Percentiles rank a stretch among this genome's conserved stretches.
Evolutionary conservation across 2,329 filamentous ascomycete species (phyloP).

Genomic region (Daldinia eschscholtzii): DNA sequence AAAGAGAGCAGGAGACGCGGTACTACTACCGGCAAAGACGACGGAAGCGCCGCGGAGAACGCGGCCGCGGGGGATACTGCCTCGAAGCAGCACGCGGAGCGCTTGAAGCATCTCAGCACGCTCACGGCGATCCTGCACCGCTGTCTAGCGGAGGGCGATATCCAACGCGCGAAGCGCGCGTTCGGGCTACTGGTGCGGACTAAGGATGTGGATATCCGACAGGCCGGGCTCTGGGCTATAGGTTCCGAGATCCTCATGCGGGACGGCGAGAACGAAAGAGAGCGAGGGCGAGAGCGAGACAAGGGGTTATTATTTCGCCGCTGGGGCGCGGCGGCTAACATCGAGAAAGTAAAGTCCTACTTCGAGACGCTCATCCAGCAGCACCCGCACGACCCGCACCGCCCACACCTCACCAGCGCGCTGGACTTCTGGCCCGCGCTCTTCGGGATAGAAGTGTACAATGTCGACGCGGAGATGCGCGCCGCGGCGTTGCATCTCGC

Average conservation of each 20-base stretch:
- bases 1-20: slow-evolving; percentile 22
- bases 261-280: slow-evolving; percentile 51
- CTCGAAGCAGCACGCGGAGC: slow-evolving; percentile 51
- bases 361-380: slow-evolving; percentile 84
- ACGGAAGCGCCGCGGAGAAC: slow-evolving; percentile 23
- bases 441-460: slow-evolving; percentile 84
- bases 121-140: slow-evolving; percentile 78
- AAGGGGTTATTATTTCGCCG: slow-evolving; percentile 31
- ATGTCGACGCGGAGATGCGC: slow-evolving; percentile 72
- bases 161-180: slow-evolving; percentile 77
- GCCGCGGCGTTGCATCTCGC: slow-evolving; percentile 51
- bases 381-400: slow-evolving; percentile 75
- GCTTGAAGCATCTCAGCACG: slow-evolving; percentile 71
- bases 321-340: slow-evolving; percentile 62
- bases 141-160: slow-evolving; percentile 78
- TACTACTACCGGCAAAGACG: slow-evolving; percentile 17
- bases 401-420: slow-evolving; percentile 71
- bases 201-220: slow-evolving; percentile 74
- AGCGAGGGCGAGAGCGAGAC: neutral
- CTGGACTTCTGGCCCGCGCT: slow-evolving; percentile 85
- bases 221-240: slow-evolving; percentile 80
- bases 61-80: slow-evolving; percentile 26
- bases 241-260: slow-evolving; percentile 87
- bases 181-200: slow-evolving; percentile 79
- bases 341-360: slow-evolving; percentile 67